Evolutionary conservation across 805 yeast genomes (phyloP), one percentile per base, ranked within the genome.

Genomic region (Wickerhamomyces bisporus): DNA sequence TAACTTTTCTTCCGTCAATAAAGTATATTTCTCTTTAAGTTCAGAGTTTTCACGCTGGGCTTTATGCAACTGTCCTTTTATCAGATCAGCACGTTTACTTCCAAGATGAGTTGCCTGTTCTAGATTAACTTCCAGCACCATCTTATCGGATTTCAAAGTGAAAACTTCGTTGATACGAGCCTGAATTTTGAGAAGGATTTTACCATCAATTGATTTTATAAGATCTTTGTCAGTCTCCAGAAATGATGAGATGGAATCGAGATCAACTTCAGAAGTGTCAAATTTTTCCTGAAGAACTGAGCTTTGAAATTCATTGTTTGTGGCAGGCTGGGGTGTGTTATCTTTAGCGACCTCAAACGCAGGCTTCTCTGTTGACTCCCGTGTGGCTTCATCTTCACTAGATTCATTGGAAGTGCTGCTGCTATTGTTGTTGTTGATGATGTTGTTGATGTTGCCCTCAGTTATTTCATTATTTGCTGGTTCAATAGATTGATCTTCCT

Each of bases 81-180:
- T 42, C 0, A 52, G 26, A 12, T 61, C 66, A 6, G 57, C 38
- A 35, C 58, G 66, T 39, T 59, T 63, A 8, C 48, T 40, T 1
- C 55, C 49, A 1, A 65, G 41, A 27, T 64, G 68, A 16, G 61
- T 60, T 14, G 57, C 44, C 37, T 68, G 73, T 38, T 71, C 75
- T 14, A 63, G 51, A n/a, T 60, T 58, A 11, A 70, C 60, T 39
- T 62, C 65, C 21, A 65, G 29, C 3, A 62, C 48, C 33, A 65
- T 39, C 34, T 61, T 64, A 32, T 62, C 64, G 1, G 74, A 64
- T 39, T 61, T 58, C 29, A 70, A 35, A 9, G 55, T 53, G 24
- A 65, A 58, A 31, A 62, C 54, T 33, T 66, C 68, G 5, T 50
- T 46, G 14, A 66, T 42, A 35, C 58, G 64, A 3, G 41, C 41